Evolutionary conservation across 2,329 filamentous ascomycete species (phyloP), one percentile per base, ranked within the genome.

Genomic region (Diaporthe citrichinensis): DNA sequence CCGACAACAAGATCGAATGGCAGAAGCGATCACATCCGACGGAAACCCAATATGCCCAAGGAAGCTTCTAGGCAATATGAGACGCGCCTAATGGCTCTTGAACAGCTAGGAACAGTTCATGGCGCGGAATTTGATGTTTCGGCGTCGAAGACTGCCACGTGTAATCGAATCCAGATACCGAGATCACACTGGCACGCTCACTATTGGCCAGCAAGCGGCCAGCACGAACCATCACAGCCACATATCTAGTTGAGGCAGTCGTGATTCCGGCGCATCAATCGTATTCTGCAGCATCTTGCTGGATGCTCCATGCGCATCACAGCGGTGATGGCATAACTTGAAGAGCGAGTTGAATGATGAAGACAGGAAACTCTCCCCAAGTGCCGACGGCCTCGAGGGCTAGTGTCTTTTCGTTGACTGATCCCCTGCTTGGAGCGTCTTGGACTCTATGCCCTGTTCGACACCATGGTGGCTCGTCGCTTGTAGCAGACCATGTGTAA

Each of bases 31-130:
- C 65, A 69, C 46, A 55, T 34, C 65, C 25, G 65, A 69, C 25
- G 65, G 34, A 69, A 69, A 69, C 65, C n/a, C 46, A 28, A 31
- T 39, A 17, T 28, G 23, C 46, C 49, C n/a, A 55, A 55, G 49
- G 55, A 69, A 69, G 65, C 49, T 69, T 55, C 46, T 8, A 39
- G 49, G n/a, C 49, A 51, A 69, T 69, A 55, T 55, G 65, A 69
- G 65, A 69, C 65, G 49, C 34, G 31, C 62, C 65, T 68, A 53
- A 53, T 68, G 46, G 15, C 12, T 55, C 15, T 69, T 53, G 34
- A 53, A 25, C 44, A 53, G 31, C 31, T 10, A 17, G 62, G 49
- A 68, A 53, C 46, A 20, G 9, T 68, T 28, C 31, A 25, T 53
- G 65, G 65, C 65, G 65, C 65, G 44, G 65, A 53, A 41, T 39